Evolutionary conservation across 176 grass and related monocot genomes (phyloP), one percentile per base, ranked within the genome.

Genomic region (Ensete glaucum): DNA sequence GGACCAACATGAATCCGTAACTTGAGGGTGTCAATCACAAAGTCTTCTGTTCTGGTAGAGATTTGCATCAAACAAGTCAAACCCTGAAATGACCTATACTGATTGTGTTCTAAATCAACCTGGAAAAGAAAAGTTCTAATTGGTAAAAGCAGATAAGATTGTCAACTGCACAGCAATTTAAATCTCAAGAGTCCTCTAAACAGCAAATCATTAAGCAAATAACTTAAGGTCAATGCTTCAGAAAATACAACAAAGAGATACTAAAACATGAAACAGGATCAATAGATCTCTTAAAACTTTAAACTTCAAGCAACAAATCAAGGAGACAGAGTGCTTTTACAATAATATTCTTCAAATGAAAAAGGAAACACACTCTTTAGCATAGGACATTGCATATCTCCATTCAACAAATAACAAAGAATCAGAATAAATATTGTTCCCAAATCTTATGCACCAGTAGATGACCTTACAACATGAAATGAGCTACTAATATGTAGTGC

Each of bases 51-150:
- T 89, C 95, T 99, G 76, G 95, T 99, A 87, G 95, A 99, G 75
- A 99, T 91, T 81, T 99, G 95, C 95, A 99, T 94, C 82, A 99
- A 85, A 80, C 95, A 99, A 65, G 95, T 99, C 76, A 99, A 75
- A 64, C 95, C 95, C 82, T 91, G 95, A 91, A 91, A 99, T 78
- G 95, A 94, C 22, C 95, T 81, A 83, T 94, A 99, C 50, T 99
- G 95, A 72, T 99, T 94, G 79, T 99, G 95, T 84, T 99, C 95
- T 88, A 99, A 89, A 89, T 99, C 95, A 59, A 99, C 90, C 95
- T 99, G 90, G 81, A 77, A 77, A 9, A 52, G 11, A 24, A 64
- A 21, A 73, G 22, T 26, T 26, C 34, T 73, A 21, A 57, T 29
- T 21, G 56, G 23, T 55, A 73, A n/a, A 27, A 67, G 21, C 14